Evolutionary conservation across 78 protist species (phyloP).

Genomic region (Dictyostelium capitatum): DNA sequence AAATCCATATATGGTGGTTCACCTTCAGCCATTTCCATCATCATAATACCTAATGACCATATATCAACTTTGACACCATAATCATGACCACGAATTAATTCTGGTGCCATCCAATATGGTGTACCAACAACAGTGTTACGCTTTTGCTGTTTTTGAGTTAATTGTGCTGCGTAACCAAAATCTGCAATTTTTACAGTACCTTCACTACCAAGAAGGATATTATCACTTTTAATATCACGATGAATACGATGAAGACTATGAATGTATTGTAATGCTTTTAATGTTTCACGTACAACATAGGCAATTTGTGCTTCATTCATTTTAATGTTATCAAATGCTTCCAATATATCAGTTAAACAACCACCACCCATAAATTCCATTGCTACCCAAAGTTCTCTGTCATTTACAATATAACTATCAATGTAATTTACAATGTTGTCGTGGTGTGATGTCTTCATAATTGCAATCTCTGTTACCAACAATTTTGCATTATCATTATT

Average conservation of each 20-base stretch:
- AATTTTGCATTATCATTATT: slow-evolving; percentile 82
- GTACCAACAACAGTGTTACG: slow-evolving; percentile 96
- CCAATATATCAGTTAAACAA: slow-evolving; percentile 92
- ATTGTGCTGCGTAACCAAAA: slow-evolving; percentile 97
- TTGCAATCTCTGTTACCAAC: slow-evolving; percentile 85
- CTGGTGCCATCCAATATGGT: slow-evolving; percentile 99
- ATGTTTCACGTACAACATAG: slow-evolving; percentile 73
- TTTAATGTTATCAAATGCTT: slow-evolving; percentile 57
- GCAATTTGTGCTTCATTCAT: slow-evolving; percentile 94
- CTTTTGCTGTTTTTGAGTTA: slow-evolving; percentile 89
- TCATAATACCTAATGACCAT: slow-evolving; percentile 96
- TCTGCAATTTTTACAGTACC: slow-evolving; percentile 95
- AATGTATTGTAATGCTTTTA: slow-evolving; percentile 88
- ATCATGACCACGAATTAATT: slow-evolving; percentile 90
- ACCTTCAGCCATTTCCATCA: slow-evolving; percentile 95
- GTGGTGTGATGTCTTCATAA: slow-evolving; percentile 83
- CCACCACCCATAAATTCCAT: slow-evolving; percentile 97
- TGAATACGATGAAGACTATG: slow-evolving; percentile 94
- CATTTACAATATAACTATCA: slow-evolving; percentile 75
- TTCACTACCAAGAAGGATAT: slow-evolving; percentile 88
- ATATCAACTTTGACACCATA: slow-evolving; percentile 95
- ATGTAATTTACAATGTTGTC: slow-evolving; percentile 85
- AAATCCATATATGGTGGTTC: slow-evolving; percentile 95
- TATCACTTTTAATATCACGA: slow-evolving; percentile 96
- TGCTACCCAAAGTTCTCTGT: slow-evolving; percentile 93